phyloP scores from a whole-genome alignment of 495 filamentous ascomycete genomes.

The Lentithecium fluviatile region DNA sequence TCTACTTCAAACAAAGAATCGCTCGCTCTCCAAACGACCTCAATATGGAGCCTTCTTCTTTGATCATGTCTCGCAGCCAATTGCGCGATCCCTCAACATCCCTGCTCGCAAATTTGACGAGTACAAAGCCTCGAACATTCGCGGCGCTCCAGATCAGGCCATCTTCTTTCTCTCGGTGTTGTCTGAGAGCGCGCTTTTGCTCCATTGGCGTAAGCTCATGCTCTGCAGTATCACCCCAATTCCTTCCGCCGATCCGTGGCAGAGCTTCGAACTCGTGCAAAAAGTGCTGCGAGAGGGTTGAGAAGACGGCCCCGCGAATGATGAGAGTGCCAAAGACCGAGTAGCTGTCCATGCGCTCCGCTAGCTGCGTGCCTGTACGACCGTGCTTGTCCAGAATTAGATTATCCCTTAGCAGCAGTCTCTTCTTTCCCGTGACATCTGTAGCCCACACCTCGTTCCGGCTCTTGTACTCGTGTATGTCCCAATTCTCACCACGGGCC shows the following conservation, averaged over 20 bases:
- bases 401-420: conserved; percentile 78
- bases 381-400: conserved; percentile 64
- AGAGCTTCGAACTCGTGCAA: conserved; percentile 70
- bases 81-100: conserved; percentile 61
- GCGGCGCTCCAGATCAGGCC: conserved; percentile 84
- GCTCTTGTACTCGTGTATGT: conserved; percentile 69
- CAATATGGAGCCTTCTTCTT: conserved; percentile 56
- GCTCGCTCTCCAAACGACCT: conserved; percentile 64
- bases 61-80: conserved; percentile 60
- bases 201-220: conserved; percentile 43
- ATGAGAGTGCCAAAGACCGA: conserved; percentile 80
- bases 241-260: conserved; percentile 79
- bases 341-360: conserved; percentile 61
- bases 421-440: conserved; percentile 45
- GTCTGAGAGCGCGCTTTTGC: conserved; percentile 43
- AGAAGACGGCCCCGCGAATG: conserved; percentile 70
- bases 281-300: conserved; percentile 64
- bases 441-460: conserved; percentile 79
- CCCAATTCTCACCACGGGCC: conserved; percentile 89
- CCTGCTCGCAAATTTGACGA: conserved; percentile 78
- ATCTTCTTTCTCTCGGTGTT: conserved; percentile 54
- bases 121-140: conserved; percentile 73
- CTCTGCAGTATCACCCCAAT: conserved; percentile 57
- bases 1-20: conserved; percentile 55
- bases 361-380: conserved; percentile 43